These are phyloP conservation scores for Aphanocladium album DNA, from an alignment of 2,329 filamentous ascomycete genomes.

Conservation along the genomic window DNA sequence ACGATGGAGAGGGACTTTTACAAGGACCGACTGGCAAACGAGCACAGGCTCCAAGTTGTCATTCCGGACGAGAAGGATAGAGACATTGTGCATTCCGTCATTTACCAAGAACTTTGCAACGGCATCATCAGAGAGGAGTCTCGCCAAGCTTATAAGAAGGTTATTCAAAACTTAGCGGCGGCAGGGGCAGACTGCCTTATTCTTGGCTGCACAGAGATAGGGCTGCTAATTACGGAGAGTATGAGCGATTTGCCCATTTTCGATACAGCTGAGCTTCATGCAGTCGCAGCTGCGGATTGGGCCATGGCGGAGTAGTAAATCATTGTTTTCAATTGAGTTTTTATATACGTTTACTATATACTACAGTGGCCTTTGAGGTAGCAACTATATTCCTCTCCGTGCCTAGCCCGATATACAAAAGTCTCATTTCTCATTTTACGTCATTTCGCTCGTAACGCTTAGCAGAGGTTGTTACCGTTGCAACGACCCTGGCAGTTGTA, in stretches of 20 bases:
- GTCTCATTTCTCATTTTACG: background rate
- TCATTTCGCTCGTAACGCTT: background rate
- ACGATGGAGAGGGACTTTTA: constrained; percentile 24
- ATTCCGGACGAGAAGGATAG: constrained; percentile 8
- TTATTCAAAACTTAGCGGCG: constrained; percentile 14
- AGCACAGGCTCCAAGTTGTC: constrained; percentile 15
- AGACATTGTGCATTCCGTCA: constrained; percentile 16
- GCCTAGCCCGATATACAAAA: too few species aligned
- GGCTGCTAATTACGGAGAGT: constrained; percentile 15
- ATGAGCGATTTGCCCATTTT: constrained; percentile 18
- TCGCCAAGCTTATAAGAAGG: constrained; percentile 9
- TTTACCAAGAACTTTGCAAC: constrained; percentile 21
- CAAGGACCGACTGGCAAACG: constrained; percentile 14
- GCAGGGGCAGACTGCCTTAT: constrained; percentile 21
- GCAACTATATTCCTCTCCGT: too few species aligned
- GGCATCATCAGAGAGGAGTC: constrained; percentile 17
- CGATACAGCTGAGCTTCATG: constrained; percentile 22
- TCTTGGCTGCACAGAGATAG: constrained; percentile 24
- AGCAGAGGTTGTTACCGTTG: background rate
- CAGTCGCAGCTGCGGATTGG: constrained; percentile 21
- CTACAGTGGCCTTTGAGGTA: too few species aligned
- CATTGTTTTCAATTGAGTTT: too few species aligned
- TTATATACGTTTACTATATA: too few species aligned
- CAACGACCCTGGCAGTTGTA: constrained; percentile 16
- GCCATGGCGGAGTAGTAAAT: constrained; percentile 14